A percentile compares a stretch with the other conserved stretches of the same genome.
phyloP scores from a whole-genome alignment of 2,329 filamentous ascomycete genomes.

The Phoma sp. region DNA sequence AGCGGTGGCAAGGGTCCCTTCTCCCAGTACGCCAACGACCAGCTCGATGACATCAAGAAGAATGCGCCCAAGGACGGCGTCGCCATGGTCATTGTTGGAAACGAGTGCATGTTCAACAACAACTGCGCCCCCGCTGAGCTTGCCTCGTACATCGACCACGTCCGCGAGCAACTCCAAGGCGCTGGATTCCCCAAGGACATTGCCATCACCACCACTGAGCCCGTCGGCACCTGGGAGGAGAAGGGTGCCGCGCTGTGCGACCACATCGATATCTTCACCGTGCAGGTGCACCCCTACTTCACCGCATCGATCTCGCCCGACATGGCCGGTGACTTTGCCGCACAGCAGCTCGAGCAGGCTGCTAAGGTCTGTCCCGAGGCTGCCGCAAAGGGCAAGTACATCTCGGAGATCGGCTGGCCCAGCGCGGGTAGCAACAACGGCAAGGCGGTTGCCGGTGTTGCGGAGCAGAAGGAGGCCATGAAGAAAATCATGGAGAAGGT shows the following conservation, averaged over 20 bases:
- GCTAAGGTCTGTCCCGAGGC: constrained; percentile 69
- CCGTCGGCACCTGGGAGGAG: constrained; percentile 76
- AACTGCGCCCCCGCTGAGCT: constrained; percentile 70
- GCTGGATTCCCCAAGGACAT: constrained; percentile 73
- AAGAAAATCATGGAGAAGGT: constrained; percentile 69
- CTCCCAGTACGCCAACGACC: constrained; percentile 67
- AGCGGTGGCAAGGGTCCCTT: constrained; percentile 50
- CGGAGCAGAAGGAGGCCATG: constrained; percentile 76
- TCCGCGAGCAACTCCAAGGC: constrained; percentile 66
- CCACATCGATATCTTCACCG: constrained; percentile 77
- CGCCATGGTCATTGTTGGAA: constrained; percentile 83
- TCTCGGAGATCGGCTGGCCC: constrained; percentile 94
- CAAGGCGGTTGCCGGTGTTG: constrained; percentile 68
- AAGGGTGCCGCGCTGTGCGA: constrained; percentile 69
- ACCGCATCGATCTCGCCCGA: constrained; percentile 70
- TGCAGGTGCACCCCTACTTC: constrained; percentile 96
- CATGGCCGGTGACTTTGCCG: constrained; percentile 77
- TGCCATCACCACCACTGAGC: constrained; percentile 80
- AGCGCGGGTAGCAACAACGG: constrained; percentile 73
- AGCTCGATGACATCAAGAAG: constrained; percentile 75
- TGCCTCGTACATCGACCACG: constrained; percentile 70
- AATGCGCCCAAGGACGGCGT: constrained; percentile 75
- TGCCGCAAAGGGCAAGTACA: constrained; percentile 69
- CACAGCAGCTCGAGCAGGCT: constrained; percentile 74
- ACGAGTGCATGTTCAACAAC: constrained; percentile 84